Evolutionary conservation across 208 protist genomes (phyloP).

Genomic region (Wallacemonas collosoma): DNA sequence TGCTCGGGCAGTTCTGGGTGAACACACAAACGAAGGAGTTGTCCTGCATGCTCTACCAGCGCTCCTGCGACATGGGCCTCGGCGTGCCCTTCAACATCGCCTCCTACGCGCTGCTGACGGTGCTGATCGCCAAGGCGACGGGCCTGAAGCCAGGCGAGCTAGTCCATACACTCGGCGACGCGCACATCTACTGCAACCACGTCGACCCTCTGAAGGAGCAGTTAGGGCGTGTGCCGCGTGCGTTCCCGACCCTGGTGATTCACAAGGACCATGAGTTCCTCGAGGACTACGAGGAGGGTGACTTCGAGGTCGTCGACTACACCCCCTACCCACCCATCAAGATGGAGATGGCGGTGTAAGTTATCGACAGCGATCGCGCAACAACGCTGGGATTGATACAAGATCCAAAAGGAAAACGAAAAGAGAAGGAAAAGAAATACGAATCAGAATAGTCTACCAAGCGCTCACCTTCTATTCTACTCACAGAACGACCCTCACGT

Average conservation of each 20-base stretch:
- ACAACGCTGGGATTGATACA: neutral
- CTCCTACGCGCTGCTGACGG: conserved; percentile 96
- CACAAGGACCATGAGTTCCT: conserved; percentile 72
- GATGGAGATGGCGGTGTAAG: conserved; percentile 98
- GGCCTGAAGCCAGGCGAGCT: conserved; percentile 96
- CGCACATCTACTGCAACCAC: conserved; percentile 98
- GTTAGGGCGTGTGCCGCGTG: conserved; percentile 85
- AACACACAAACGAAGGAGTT: conserved; percentile 88
- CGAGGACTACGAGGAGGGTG: conserved; percentile 92
- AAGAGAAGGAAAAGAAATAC: conserved; percentile 12
- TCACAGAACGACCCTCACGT: neutral
- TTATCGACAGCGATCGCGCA: neutral
- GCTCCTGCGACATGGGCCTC: conserved; percentile 97
- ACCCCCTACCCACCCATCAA: conserved; percentile 94
- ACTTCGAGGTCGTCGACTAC: conserved; percentile 96
- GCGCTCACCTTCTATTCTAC: neutral
- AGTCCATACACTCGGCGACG: conserved; percentile 97
- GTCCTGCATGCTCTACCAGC: conserved; percentile 94
- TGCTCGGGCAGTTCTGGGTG: conserved; percentile 98
- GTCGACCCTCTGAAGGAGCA: conserved; percentile 96
- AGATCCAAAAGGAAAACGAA: conserved; percentile 18
- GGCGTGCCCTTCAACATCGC: conserved; percentile 99
- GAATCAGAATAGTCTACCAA: neutral
- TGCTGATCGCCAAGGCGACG: conserved; percentile 91
- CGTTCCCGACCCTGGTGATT: conserved; percentile 93